Base-by-base conservation (phyloP, 1,284 basidiomycete genomes). In the Cutaneotrichosporon cyanovorans region DNA sequence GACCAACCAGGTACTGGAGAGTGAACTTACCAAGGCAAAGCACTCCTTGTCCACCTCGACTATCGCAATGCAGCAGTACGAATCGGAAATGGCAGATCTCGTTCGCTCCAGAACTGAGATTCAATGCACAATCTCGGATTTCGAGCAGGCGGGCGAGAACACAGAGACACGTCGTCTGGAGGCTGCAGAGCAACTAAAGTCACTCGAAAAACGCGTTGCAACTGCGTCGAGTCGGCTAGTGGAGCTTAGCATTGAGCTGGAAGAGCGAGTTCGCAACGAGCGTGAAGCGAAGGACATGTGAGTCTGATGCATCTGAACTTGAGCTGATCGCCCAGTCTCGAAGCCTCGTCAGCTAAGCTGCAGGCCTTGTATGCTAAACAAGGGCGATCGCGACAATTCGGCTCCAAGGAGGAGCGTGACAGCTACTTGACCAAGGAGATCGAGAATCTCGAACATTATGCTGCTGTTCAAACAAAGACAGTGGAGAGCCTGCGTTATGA, bases 281-380 rank as follows among this genome's bases (percentile, higher is more conserved):
- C 72, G 74, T 18, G 74, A 76, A n/a, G 81, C 85, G 63, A 83
- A 82, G 65, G 76, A 81, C 45, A 54, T 59, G 73, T 65, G 44
- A 58, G 67, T 62, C 11, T 8, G n/a, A n/a, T n/a, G n/a, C n/a
- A n/a, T n/a, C n/a, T n/a, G n/a, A n/a, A n/a, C n/a, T n/a, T n/a
- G n/a, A n/a, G n/a, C n/a, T n/a, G n/a, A n/a, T n/a, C n/a, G n/a
- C n/a, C n/a, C n/a, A 77, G 74, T 20, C 76, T 92, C 55, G 87
- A 90, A 52, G 80, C 82, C 34, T 81, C 81, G 0, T 78, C 79
- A 41, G 81, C 84, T 0, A 77, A 77, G 41, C 74, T 95, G 3
- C 76, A 79, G 2, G 80, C 83, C 0, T 74, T 96, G 2, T 87
- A 84, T 62, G 82, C 85, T 8, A 95, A 95, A 65, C 87, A 88